phyloP scores from a whole-genome alignment of 495 filamentous ascomycete species.

The Aspergillus egyptiacus region DNA sequence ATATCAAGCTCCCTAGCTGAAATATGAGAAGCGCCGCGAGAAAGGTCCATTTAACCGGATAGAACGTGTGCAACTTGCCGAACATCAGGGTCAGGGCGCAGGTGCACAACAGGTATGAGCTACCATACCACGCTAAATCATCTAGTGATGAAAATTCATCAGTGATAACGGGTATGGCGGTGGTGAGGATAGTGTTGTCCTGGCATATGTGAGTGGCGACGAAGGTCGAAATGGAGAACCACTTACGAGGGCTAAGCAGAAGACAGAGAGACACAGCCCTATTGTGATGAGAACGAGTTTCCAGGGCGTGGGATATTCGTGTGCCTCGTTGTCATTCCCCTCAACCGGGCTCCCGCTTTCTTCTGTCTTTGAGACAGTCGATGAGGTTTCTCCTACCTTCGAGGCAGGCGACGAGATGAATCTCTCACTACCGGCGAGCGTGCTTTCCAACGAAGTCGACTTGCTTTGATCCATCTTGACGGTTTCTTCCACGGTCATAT shows the following conservation, averaged over 20 bases:
- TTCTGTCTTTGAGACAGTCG: background rate
- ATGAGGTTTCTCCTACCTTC: no score
- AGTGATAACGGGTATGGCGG: slow-evolving; percentile 78
- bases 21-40: slow-evolving; percentile 68
- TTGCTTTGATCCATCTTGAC: no score
- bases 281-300: slow-evolving; percentile 53
- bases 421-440: no score
- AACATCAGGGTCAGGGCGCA: slow-evolving; percentile 66
- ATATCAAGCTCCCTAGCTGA: slow-evolving; percentile 80
- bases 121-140: slow-evolving; percentile 81
- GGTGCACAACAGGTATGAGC: slow-evolving; percentile 63
- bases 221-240: background rate
- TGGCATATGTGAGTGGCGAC: background rate
- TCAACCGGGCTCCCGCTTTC: slow-evolving; percentile 4
- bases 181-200: slow-evolving; percentile 78
- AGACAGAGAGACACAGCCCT: slow-evolving; percentile 56
- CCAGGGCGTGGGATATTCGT: slow-evolving; percentile 45
- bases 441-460: no score
- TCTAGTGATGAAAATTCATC: slow-evolving; percentile 67
- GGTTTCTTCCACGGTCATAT: no score
- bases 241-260: slow-evolving; percentile 58
- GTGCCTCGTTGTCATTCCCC: slow-evolving; percentile 24
- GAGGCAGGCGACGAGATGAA: no score
- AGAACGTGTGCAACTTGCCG: slow-evolving; percentile 77
- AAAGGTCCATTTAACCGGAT: slow-evolving; percentile 67